These are phyloP conservation scores for Kodamaea suecica DNA, from an alignment of 1,139 yeast species.

Conservation along the genomic window DNA sequence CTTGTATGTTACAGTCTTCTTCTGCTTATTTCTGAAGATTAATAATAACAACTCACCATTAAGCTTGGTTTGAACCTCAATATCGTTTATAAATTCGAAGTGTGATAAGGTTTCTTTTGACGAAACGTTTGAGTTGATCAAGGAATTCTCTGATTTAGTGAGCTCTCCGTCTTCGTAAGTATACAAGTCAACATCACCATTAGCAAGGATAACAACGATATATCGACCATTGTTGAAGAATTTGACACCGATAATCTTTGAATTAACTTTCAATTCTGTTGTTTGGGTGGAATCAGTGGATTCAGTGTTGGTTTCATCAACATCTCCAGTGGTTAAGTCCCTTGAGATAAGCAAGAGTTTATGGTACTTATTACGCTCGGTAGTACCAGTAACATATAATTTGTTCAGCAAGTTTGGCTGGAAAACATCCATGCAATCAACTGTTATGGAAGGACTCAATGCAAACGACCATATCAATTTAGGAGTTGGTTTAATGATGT, in stretches of 20 bases:
- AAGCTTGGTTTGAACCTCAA: conserved; percentile 11
- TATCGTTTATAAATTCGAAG: conserved; percentile 22
- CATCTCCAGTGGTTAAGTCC: conserved; percentile 15
- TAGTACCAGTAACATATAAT: conserved; percentile 41
- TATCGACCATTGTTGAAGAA: conserved; percentile 29
- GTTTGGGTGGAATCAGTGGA: conserved; percentile 17
- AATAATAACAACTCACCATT: conserved; percentile 25
- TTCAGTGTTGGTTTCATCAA: conserved; percentile 14
- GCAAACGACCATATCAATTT: conserved; percentile 72
- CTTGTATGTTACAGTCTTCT: conserved; percentile 17
- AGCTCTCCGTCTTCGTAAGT: conserved; percentile 16
- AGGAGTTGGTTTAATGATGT: conserved; percentile 77
- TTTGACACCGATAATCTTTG: conserved; percentile 34
- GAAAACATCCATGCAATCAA: conserved; percentile 43
- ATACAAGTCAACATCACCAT: conserved; percentile 42
- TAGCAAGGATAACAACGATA: conserved; percentile 38
- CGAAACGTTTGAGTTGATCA: conserved; percentile 6
- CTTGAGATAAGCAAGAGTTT: conserved; percentile 37
- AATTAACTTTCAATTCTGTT: conserved; percentile 16
- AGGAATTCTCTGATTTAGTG: conserved; percentile 4
- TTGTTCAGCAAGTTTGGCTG: conserved; percentile 19
- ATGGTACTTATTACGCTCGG: conserved; percentile 42
- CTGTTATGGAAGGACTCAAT: conserved; percentile 57
- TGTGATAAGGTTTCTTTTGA: conserved; percentile 17
- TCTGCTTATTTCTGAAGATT: conserved; percentile 16